Base-by-base conservation (phyloP, 2,329 filamentous ascomycete genomes). In the Penicillium sp. region DNA sequence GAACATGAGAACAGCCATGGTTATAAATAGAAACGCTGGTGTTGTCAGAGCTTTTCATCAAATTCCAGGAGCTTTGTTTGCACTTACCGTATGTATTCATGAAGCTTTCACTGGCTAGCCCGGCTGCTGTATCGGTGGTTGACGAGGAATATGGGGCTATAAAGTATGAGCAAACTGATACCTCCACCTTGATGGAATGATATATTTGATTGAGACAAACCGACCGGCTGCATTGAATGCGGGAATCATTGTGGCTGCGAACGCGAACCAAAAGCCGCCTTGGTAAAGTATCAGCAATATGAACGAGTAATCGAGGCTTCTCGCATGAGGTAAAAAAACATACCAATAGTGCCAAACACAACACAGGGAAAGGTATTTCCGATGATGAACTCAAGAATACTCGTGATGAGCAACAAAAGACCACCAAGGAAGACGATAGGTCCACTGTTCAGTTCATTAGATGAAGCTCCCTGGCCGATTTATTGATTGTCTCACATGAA, bases 1-100 rank as follows among this genome's bases (percentile, higher is more conserved):
- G 60, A 89, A 73, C 71, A 83, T 86, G 29, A 90, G 75, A n/a
- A 90, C 60, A 3, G 77, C 84, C 87, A 90, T 89, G 61, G 82
- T 82, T 55, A 90, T 71, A 49, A 86, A 80, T 76, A 87, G 85
- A 77, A 88, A 90, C 63, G 71, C 67, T 61, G 54, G 0, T 25
- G 6, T 35, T 0, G 25, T 40, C 12, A 17, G 52, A 50, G 9
- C 45, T 5, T 15, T 43, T 33, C 5, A 9, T 23, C 6, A 13
- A 25, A 19, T 23, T 13, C 0, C 7, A 33, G 5, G 12, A 15
- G 1, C 0, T 5, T n/a, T 8, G 0, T 13, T n/a, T 25, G 0
- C 1, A 29, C 51, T 19, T 50, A 64, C 68, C 68, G n/a, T 65
- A 70, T 9, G 68, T 68, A 45, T 64, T 68, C 40, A 68, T 27